Evolutionary conservation across 257 asterid genomes (phyloP), one percentile per base, ranked within the genome.

Genomic region (Solanum paucissectum): DNA sequence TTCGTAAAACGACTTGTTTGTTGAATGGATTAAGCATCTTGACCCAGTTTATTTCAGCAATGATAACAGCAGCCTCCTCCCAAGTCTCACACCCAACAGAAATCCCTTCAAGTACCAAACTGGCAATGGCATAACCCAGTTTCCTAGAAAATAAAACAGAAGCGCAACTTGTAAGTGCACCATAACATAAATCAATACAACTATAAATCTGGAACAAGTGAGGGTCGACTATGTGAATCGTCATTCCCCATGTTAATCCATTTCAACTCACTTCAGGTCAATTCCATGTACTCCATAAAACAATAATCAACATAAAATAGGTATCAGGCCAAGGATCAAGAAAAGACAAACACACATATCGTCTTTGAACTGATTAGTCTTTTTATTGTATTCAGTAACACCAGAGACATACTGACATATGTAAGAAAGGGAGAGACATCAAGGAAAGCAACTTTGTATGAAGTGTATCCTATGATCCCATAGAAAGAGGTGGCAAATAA

Each of bases 21-120:
- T 84, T 93, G 58, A 90, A 79, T 46, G 98, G 98, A 93, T 94
- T 94, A 69, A 92, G 92, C 91, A 97, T 89, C 92, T 91, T 92
- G 46, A 92, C 91, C 33, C 94, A 91, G 93, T 90, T 90, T 90
- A 95, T 88, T 27, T 95, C 87, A 32, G 95, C 91, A 73, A 90
- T 90, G 87, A 95, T 79, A 37, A 87, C 85, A 55, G 94, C 93
- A 89, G 94, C 91, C 91, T 94, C 93, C 91, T 95, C 98, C 95
- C 97, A 88, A 84, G 90, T 93, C 93, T 93, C 94, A 81, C 93
- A 94, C 89, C 92, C 96, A 34, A 92, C 81, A 60, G 90, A 90
- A 86, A 93, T 92, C 83, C 90, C 92, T 36, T 90, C 87, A 87
- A 97, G 92, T 88, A 85, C 89, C 92, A 95, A 89, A 88, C 90